phyloP scores from a whole-genome alignment of 2,329 filamentous ascomycete genomes.

The Teratosphaeria epicoccoides region DNA sequence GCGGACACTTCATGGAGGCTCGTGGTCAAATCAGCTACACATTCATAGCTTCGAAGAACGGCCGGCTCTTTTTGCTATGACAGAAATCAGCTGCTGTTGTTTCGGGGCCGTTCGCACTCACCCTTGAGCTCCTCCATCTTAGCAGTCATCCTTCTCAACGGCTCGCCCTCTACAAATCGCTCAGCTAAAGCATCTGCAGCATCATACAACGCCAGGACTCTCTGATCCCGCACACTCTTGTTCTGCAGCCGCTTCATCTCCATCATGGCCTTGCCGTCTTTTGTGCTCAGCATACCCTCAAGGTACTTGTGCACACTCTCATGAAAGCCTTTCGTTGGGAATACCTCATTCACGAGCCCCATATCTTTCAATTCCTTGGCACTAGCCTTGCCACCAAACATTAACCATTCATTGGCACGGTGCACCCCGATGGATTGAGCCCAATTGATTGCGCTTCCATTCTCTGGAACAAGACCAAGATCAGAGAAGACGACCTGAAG shows the following conservation, averaged over 20 bases:
- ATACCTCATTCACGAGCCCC: constrained; percentile 19
- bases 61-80: neutral
- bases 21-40: neutral
- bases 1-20: no score
- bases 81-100: neutral
- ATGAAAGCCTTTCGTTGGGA: constrained; percentile 18
- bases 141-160: constrained; percentile 18
- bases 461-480: constrained; percentile 18
- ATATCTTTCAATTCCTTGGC: constrained; percentile 17
- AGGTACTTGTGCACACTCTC: constrained; percentile 14
- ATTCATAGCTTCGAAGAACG: neutral
- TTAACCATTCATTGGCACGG: constrained; percentile 18
- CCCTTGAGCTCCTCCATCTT: constrained; percentile 20
- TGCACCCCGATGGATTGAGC: constrained; percentile 17
- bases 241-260: constrained; percentile 21
- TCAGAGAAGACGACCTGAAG: constrained; percentile 20
- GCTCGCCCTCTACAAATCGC: constrained; percentile 21
- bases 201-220: constrained; percentile 18
- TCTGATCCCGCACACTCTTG: constrained; percentile 10
- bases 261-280: constrained; percentile 19
- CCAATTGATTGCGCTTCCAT: constrained; percentile 17
- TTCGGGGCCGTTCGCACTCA: constrained; percentile 5
- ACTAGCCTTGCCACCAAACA: constrained; percentile 18
- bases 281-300: constrained; percentile 15
- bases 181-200: constrained; percentile 15